Percentiles rank a stretch among this genome's conserved stretches.
Conservation (phyloP, 176 grass and related monocot genomes). For the Canna indica region DNA sequence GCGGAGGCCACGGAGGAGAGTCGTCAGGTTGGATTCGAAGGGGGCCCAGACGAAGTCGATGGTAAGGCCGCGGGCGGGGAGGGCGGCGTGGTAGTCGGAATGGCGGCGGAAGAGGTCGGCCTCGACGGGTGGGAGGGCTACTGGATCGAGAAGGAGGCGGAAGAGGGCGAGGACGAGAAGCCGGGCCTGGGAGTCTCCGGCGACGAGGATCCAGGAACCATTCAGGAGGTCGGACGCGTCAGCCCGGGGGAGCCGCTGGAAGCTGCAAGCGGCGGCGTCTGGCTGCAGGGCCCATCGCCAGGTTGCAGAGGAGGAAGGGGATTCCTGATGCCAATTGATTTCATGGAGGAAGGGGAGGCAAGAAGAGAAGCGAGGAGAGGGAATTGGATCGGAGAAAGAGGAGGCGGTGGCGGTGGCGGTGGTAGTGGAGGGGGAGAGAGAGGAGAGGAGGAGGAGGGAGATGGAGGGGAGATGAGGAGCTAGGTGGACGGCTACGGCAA, state of each 20-base stretch:
- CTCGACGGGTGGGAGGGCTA: constrained; percentile 19
- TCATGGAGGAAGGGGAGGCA: constrained; percentile 57
- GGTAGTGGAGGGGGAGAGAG: constrained; percentile 27
- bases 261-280: constrained; percentile 10
- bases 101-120: constrained; percentile 34
- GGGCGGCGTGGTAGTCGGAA: constrained; percentile 22
- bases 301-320: not conserved
- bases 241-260: constrained; percentile 11
- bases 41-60: constrained; percentile 39
- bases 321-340: constrained; percentile 41
- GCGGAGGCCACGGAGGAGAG: constrained; percentile 21
- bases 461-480: constrained; percentile 69
- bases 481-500: constrained; percentile 88
- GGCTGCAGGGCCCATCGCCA: not conserved
- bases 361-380: constrained; percentile 21
- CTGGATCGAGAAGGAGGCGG: constrained; percentile 25
- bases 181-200: constrained; percentile 29
- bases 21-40: constrained; percentile 28
- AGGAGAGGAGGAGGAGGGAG: constrained; percentile 42
- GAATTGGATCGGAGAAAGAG: constrained; percentile 29
- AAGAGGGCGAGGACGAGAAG: constrained; percentile 24
- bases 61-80: constrained; percentile 18
- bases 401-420: not conserved
- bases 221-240: constrained; percentile 27
- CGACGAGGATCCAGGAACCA: constrained; percentile 29